Evolutionary conservation across 371 early-diverging fungal genomes (phyloP).

Genomic region (Apophysomyces elegans): DNA sequence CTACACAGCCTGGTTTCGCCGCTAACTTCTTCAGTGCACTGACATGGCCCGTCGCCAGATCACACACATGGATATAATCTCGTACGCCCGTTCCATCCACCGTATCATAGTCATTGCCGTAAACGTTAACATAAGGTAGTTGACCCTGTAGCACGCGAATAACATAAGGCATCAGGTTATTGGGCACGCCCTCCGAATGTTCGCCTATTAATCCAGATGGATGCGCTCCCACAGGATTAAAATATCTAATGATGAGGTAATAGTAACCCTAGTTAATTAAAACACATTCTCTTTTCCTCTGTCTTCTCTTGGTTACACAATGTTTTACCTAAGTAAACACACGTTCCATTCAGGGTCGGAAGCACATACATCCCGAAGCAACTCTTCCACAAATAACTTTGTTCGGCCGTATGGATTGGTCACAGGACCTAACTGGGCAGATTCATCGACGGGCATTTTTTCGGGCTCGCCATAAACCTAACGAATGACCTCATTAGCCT

Average conservation of each 20-base stretch:
- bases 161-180: constrained; percentile 90
- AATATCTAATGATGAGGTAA: constrained; percentile 57
- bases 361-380: constrained; percentile 70
- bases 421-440: constrained; percentile 62
- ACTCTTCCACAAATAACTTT: constrained; percentile 82
- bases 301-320: neutral
- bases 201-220: constrained; percentile 88
- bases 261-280: neutral
- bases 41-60: constrained; percentile 86
- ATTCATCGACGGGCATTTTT: constrained; percentile 64
- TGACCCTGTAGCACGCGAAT: constrained; percentile 81
- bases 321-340: constrained; percentile 64
- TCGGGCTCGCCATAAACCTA: constrained; percentile 72
- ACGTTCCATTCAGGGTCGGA: constrained; percentile 67
- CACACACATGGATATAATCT: constrained; percentile 91
- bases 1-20: constrained; percentile 59
- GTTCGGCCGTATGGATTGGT: constrained; percentile 90
- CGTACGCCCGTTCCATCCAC: constrained; percentile 92
- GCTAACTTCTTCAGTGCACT: constrained; percentile 74
- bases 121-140: constrained; percentile 73
- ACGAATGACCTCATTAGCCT: neutral
- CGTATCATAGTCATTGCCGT: constrained; percentile 85
- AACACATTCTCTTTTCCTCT: neutral
- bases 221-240: constrained; percentile 94
- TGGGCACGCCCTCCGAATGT: constrained; percentile 82